Percentiles rank a stretch among this genome's conserved stretches.
phyloP scores from a whole-genome alignment of 23 red algal genomes.

The Chondrus crispus region DNA sequence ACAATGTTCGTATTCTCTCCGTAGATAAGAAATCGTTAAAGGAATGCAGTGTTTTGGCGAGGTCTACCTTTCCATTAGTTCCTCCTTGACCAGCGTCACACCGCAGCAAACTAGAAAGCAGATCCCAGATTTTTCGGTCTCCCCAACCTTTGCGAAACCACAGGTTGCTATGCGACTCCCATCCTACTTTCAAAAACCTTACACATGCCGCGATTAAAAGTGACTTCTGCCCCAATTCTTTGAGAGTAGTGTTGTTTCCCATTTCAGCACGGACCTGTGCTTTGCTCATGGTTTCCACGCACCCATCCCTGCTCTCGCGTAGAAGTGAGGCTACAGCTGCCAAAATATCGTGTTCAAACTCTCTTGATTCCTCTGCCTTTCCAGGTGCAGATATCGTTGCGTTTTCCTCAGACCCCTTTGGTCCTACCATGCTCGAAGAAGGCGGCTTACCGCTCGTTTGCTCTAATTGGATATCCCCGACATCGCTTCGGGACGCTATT shows the following conservation, averaged over 20 bases:
- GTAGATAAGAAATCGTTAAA: no score
- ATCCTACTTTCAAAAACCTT: slow-evolving; percentile 36
- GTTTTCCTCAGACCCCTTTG: not conserved
- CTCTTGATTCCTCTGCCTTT: no score
- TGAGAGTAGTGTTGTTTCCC: not conserved
- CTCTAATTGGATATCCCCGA: not conserved
- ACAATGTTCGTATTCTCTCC: no score
- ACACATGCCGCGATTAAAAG: slow-evolving; percentile 51
- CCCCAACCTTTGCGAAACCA: slow-evolving; percentile 55
- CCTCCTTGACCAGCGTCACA: slow-evolving; percentile 17
- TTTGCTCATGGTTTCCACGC: not conserved
- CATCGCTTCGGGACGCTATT: not conserved
- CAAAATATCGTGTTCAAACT: not conserved
- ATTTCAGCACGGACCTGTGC: not conserved
- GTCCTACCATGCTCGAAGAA: not conserved
- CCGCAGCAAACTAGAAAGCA: slow-evolving; percentile 35
- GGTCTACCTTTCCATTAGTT: slow-evolving; percentile 9
- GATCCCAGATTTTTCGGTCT: slow-evolving; percentile 25
- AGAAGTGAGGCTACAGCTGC: not conserved
- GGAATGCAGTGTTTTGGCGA: no score
- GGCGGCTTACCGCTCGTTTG: not conserved
- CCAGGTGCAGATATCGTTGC: no score
- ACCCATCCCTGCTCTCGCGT: not conserved
- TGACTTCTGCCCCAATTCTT: not conserved
- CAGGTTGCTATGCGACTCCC: slow-evolving; percentile 34